A percentile compares a stretch with the other conserved stretches of the same genome.
Evolutionary conservation across 1,284 basidiomycete genomes (phyloP).

Genomic region (Heterobasidion annosum): DNA sequence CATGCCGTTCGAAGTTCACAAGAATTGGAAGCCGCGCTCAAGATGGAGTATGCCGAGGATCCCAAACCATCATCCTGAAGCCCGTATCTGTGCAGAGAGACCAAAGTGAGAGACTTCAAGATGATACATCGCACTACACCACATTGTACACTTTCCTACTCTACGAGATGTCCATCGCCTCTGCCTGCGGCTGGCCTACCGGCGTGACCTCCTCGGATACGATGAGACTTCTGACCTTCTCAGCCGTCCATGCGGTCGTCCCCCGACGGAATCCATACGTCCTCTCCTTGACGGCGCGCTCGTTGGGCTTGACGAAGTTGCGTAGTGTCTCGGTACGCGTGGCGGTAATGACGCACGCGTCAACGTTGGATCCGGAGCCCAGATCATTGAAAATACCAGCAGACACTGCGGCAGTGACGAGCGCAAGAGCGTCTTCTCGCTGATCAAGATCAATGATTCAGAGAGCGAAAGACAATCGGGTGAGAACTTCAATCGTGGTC

Average conservation of each 20-base stretch:
- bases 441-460: conserved; percentile 18
- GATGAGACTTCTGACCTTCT: conserved; percentile 65
- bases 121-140: no score
- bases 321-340: conserved; percentile 81
- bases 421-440: conserved; percentile 75
- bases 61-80: no score
- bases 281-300: conserved; percentile 77
- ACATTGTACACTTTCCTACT: no score
- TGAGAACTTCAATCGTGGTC: background rate
- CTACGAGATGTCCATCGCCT: no score
- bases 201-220: conserved; percentile 20
- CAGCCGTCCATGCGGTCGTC: conserved; percentile 83
- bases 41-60: no score
- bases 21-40: no score
- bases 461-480: conserved; percentile 4
- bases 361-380: conserved; percentile 95
- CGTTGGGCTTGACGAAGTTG: conserved; percentile 89
- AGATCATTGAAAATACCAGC: conserved; percentile 99
- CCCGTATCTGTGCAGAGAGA: no score
- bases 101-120: no score
- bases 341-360: conserved; percentile 91
- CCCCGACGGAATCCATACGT: conserved; percentile 81
- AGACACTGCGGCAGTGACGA: conserved; percentile 85
- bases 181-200: no score
- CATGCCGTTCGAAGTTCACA: no score